Evolutionary conservation across 306 rosid species (phyloP).

Genomic region (Parietaria judaica): DNA sequence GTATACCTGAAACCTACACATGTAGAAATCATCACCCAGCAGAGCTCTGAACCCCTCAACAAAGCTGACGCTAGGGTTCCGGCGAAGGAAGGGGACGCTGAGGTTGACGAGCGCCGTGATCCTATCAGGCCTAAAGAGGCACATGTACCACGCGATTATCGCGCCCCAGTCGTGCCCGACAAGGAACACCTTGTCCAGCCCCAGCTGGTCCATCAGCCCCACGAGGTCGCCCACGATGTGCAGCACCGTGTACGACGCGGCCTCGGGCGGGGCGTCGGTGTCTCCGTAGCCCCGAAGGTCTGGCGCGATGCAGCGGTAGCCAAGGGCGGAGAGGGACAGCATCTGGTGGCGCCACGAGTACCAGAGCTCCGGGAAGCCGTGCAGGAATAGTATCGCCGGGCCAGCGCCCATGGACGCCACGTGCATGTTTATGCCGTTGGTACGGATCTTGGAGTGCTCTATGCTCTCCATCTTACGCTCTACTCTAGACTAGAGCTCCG

Average conservation of each 20-base stretch:
- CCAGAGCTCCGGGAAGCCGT: slow-evolving; percentile 24
- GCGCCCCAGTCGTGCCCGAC: slow-evolving; percentile 27
- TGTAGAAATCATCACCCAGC: slow-evolving; percentile 16
- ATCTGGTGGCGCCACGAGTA: slow-evolving; percentile 28
- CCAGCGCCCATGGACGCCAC: slow-evolving; percentile 17
- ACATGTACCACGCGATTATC: slow-evolving; percentile 14
- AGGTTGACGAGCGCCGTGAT: slow-evolving; percentile 19
- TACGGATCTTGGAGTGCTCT: slow-evolving; percentile 11
- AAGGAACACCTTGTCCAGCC: slow-evolving; percentile 13
- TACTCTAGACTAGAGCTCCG: background rate
- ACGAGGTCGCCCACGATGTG: slow-evolving; percentile 21
- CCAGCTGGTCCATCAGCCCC: slow-evolving; percentile 15
- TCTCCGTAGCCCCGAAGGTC: slow-evolving; percentile 28
- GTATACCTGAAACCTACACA: slow-evolving; percentile 21
- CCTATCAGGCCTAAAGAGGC: slow-evolving; percentile 20
- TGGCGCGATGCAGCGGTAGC: slow-evolving; percentile 22
- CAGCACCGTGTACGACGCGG: slow-evolving; percentile 9
- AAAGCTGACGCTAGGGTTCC: slow-evolving; percentile 13
- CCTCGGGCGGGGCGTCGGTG: slow-evolving; percentile 14
- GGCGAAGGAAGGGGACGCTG: slow-evolving; percentile 18
- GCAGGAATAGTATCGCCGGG: slow-evolving; percentile 19
- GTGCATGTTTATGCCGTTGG: slow-evolving; percentile 25
- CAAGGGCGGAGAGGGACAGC: slow-evolving; percentile 6
- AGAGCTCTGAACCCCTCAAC: slow-evolving; percentile 5
- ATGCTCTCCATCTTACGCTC: slow-evolving; percentile 18